Conservation (phyloP, 2,329 filamentous ascomycete species). For the Aspergillus fructus region DNA sequence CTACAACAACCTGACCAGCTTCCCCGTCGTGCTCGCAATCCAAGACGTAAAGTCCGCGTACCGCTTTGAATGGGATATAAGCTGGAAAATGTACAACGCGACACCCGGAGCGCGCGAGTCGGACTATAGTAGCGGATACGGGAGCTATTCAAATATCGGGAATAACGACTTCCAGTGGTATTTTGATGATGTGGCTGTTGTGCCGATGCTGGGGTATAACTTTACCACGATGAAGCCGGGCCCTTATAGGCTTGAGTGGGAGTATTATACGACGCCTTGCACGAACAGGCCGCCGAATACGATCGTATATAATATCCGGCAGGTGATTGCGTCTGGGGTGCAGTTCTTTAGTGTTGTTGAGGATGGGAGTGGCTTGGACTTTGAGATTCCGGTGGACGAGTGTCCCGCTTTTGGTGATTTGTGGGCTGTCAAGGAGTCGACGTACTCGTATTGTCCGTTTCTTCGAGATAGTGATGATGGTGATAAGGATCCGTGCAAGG, state of each 20-base stretch:
- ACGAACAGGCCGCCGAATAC: not conserved
- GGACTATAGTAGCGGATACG: not conserved
- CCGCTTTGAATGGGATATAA: not conserved
- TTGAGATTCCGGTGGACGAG: not conserved
- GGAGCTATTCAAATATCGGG: not conserved
- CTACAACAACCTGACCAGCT: slow-evolving; percentile 3
- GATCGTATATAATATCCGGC: not conserved
- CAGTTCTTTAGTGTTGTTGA: not conserved
- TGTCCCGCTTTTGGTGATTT: not conserved
- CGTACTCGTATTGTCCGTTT: not conserved
- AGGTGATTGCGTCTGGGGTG: not conserved
- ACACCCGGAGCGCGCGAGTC: not conserved
- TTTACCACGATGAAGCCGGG: not conserved
- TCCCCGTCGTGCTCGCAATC: slow-evolving; percentile 8
- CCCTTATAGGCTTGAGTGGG: not conserved
- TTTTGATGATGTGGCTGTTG: not conserved
- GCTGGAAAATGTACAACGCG: slow-evolving; percentile 1
- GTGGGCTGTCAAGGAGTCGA: not conserved
- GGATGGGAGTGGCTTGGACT: not conserved
- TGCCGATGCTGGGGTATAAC: not conserved
- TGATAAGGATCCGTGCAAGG: not conserved
- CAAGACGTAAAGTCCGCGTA: slow-evolving; percentile 4
- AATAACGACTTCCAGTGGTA: not conserved
- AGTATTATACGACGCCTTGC: slow-evolving; percentile 1
- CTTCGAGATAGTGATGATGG: not conserved